Conservation (phyloP, 192 early-diverging fungal species). For the Coemansia sp. region DNA sequence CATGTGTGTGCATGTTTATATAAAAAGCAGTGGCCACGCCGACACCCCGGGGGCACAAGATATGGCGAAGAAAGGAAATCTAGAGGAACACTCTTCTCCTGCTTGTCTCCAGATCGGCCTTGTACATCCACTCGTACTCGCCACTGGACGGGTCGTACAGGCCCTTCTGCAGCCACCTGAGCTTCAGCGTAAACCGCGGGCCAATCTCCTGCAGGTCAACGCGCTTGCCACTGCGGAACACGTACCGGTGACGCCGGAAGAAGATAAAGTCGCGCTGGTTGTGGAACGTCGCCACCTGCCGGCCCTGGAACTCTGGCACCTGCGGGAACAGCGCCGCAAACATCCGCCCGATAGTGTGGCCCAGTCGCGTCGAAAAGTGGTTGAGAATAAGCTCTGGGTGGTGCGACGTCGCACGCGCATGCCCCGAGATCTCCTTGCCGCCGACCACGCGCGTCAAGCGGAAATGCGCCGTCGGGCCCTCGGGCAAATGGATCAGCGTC, state of each 20-base stretch:
- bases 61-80: conserved; percentile 8
- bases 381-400: conserved; percentile 97
- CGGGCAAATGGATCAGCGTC: conserved; percentile 91
- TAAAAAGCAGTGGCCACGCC: no score
- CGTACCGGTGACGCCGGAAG: conserved; percentile 94
- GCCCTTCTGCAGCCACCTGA: conserved; percentile 94
- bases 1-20: no score
- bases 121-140: conserved; percentile 97
- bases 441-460: conserved; percentile 80
- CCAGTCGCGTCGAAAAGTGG: conserved; percentile 93
- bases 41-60: no score
- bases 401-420: conserved; percentile 73
- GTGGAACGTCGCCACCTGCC: conserved; percentile 94
- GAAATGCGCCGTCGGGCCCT: conserved; percentile 97
- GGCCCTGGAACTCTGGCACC: conserved; percentile 91
- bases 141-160: conserved; percentile 85
- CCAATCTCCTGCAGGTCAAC: conserved; percentile 94
- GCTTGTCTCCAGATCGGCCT: conserved; percentile 89
- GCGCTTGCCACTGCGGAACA: conserved; percentile 76
- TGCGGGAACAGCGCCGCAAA: conserved; percentile 97
- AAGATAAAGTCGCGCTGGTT: conserved; percentile 99
- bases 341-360: conserved; percentile 94
- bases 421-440: conserved; percentile 76
- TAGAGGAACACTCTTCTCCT: conserved; percentile 82
- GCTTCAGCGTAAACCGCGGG: conserved; percentile 90